These are phyloP conservation scores for Geotrichum phurueaensis DNA, from an alignment of 1,139 yeast species.

Conservation along the genomic window DNA sequence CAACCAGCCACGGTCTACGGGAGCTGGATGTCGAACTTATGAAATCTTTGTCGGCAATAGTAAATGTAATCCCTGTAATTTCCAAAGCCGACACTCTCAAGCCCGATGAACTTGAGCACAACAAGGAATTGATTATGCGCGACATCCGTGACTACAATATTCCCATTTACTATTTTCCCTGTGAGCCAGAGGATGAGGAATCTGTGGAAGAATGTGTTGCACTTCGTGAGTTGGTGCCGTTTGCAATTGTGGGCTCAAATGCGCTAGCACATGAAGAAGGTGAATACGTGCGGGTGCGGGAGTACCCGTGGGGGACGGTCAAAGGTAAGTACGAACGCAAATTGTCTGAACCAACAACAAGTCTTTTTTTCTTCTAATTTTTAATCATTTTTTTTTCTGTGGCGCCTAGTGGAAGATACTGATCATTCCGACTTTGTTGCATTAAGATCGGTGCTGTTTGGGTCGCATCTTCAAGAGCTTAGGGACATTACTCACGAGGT, in stretches of 20 bases:
- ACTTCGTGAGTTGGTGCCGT: constrained; percentile 72
- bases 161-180: constrained; percentile 79
- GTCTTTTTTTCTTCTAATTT: neutral
- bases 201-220: constrained; percentile 75
- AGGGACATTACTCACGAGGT: constrained; percentile 91
- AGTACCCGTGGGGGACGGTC: constrained; percentile 91
- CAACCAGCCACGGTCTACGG: constrained; percentile 70
- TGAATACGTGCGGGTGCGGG: constrained; percentile 59
- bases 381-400: neutral
- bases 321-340: constrained; percentile 35
- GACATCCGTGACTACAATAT: constrained; percentile 73
- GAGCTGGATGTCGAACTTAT: constrained; percentile 75
- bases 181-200: constrained; percentile 56
- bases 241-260: constrained; percentile 71
- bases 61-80: constrained; percentile 82
- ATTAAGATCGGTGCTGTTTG: constrained; percentile 73
- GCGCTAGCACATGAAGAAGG: constrained; percentile 21
- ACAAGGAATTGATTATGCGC: constrained; percentile 57
- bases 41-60: constrained; percentile 69
- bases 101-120: constrained; percentile 58
- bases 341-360: neutral
- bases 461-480: constrained; percentile 89
- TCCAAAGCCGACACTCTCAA: constrained; percentile 87
- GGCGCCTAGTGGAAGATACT: constrained; percentile 61
- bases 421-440: constrained; percentile 78